A percentile compares a stretch with the other conserved stretches of the same genome.
phyloP scores from a whole-genome alignment of 176 grass and related monocot species.

The Zoysia pacifica region DNA sequence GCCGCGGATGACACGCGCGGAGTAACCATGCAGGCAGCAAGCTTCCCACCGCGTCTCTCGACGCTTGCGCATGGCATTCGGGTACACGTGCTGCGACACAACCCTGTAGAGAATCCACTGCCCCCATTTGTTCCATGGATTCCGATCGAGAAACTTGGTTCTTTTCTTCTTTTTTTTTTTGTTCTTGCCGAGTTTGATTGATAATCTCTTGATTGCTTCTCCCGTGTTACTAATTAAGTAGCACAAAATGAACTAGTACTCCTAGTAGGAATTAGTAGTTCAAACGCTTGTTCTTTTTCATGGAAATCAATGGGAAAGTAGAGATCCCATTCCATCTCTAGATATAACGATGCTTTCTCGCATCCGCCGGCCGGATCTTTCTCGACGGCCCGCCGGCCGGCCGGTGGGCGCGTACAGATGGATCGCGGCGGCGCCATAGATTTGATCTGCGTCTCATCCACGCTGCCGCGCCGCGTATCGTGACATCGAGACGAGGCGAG shows the following conservation, averaged over 20 bases:
- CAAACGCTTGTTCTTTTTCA: no score
- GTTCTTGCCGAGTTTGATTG: background rate
- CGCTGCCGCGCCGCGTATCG: background rate
- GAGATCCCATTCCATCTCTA: background rate
- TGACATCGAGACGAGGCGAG: no score
- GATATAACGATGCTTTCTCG: no score
- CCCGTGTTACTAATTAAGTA: no score
- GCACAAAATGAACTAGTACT: background rate
- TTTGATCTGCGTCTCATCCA: background rate
- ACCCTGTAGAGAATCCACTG: background rate
- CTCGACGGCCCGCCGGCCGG: no score
- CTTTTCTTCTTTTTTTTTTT: accelerated
- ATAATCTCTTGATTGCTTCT: background rate
- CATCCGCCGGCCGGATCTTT: no score
- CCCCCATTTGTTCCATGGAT: background rate
- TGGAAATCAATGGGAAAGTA: no score
- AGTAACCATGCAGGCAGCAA: constrained; percentile 14
- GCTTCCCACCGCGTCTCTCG: constrained; percentile 8
- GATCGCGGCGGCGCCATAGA: background rate
- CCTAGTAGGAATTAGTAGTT: background rate
- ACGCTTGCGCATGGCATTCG: constrained; percentile 17
- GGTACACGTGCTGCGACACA: constrained; percentile 1
- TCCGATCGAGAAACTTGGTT: no score
- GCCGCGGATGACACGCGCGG: constrained; percentile 58
- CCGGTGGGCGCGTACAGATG: background rate